Base-by-base conservation (phyloP, 2,329 filamentous ascomycete genomes). In the Apiospora sp. region DNA sequence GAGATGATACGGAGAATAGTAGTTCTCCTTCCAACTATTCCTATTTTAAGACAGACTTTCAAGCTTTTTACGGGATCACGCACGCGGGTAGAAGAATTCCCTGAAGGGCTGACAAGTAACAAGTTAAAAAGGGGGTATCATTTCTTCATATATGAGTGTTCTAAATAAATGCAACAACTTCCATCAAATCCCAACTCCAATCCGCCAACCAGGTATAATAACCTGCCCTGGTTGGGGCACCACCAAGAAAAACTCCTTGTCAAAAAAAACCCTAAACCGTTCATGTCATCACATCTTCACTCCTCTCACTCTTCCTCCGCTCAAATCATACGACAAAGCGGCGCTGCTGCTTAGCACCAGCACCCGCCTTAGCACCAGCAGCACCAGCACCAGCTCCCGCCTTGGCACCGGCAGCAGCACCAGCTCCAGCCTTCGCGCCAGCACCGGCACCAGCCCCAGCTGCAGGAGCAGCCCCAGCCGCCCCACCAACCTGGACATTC, bases 401-500 rank as follows among this genome's bases (percentile, higher is more conserved):
- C 16, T 19, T 16, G 6, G 49, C 49, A 34, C 37, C 37, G 7
- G 27, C 27, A 30, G 37, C 37, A 13, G 34, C 34, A 37, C 34
- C 34, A 30, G 27, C 27, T 1, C 58, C 58, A 10, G 19, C 58
- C 16, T 19, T 16, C 6, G 49, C 49, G 22, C 37, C 37, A 1
- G 27, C 27, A 30, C n/a, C n/a, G n/a, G 37, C 37, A 2, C 10
- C 10, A 41, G 27, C 51, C 1, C 51, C 51, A 13, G 54, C 54
- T 3, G 19, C 58, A 6, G 58, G 8, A 3, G 46, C 8, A 37
- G 6, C 51, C 24, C 51, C 51, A 30, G 48, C 61, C 1, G 48
- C 10, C 8, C 37, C 37, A 30, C 68, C 68, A 37, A 69, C 48
- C 44, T 70, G 43, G 7, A 70, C 68, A 22, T 70, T 70, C 46